Evolutionary conservation across 352 stramenopile species (phyloP), one percentile per base, ranked within the genome.

Genomic region (Pythium apleroticum): DNA sequence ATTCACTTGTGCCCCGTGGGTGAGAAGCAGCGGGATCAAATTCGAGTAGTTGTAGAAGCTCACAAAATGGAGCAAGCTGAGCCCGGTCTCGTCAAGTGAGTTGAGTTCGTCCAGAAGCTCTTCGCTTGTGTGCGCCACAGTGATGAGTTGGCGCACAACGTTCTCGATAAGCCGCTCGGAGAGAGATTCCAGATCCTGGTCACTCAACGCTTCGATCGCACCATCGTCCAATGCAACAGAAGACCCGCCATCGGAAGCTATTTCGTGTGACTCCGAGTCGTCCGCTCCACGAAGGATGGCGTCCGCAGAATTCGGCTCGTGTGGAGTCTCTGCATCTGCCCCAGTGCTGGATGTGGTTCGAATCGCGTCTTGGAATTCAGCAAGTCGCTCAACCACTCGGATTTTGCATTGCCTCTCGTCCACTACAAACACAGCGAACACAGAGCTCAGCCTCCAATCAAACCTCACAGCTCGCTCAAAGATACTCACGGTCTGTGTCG

Each of bases 31-130:
- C 22, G 80, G 83, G 19, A 96, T 84, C 39, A 96, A 67, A 49
- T 88, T 76, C 17, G 76, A 77, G 66, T 95, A 93, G 57, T 95
- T 93, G 76, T 95, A 96, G 57, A 95, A 95, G 63, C 88, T 91
- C 74, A 94, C 86, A 48, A 95, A 96, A 56, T 96, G 88, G n/a
- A 96, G 74, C 49, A 96, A 66, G 60, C 85, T 95, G 54, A 96
- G 71, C 0, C 88, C 88, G 4, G 85, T 83, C 61, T 96, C 88
- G 52, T 96, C 88, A 6, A 96, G 75, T 3, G 86, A 94, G 55
- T 96, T 95, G 31, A 95, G 80, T 65, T 96, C 88, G 22, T 94
- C 86, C 4, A 95, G 68, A 3, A 96, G 56, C 24, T 96, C 86
- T 67, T 92, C 78, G 24, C 75, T 93, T 1, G 83, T 91, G 43